Conservation (phyloP, 2,329 filamentous ascomycete genomes). For the Cercospora citrullina region DNA sequence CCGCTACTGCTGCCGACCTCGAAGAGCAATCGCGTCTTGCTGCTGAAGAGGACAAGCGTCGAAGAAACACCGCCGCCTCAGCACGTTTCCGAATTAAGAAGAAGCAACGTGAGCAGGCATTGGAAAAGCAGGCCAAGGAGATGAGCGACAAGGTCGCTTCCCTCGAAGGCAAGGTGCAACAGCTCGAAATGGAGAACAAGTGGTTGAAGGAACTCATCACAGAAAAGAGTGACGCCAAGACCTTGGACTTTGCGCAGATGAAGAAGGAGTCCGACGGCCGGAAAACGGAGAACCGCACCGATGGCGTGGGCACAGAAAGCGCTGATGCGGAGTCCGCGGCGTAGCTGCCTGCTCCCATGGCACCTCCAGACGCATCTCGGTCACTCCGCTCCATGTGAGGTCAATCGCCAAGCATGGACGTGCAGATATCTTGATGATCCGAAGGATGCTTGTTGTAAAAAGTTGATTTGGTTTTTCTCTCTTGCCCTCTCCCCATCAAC, state of each 20-base stretch:
- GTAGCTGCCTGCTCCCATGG: not conserved
- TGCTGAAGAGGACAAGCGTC: slow-evolving; percentile 56
- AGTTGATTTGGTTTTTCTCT: not conserved
- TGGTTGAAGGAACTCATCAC: slow-evolving; percentile 55
- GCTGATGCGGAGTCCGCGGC: not conserved
- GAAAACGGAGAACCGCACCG: slow-evolving; percentile 35
- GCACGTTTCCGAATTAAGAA: slow-evolving; percentile 57
- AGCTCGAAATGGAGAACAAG: slow-evolving; percentile 55
- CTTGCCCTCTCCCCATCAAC: not conserved
- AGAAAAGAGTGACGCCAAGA: slow-evolving; percentile 47
- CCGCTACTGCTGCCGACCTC: slow-evolving; percentile 39
- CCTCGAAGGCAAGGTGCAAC: slow-evolving; percentile 49
- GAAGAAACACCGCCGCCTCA: slow-evolving; percentile 55
- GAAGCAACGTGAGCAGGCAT: slow-evolving; percentile 55
- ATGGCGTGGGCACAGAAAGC: slow-evolving; percentile 36
- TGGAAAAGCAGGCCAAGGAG: slow-evolving; percentile 54
- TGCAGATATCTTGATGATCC: not conserved
- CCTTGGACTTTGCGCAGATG: slow-evolving; percentile 27
- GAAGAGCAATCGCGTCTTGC: slow-evolving; percentile 50
- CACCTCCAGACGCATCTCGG: not conserved
- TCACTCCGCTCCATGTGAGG: not conserved
- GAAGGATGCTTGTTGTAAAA: not conserved
- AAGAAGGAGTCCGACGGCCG: slow-evolving; percentile 30
- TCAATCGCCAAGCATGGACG: slow-evolving; percentile 2
- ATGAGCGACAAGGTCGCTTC: slow-evolving; percentile 51